Base-by-base conservation (phyloP, 208 protist species). In the Crithidia bombi region DNA sequence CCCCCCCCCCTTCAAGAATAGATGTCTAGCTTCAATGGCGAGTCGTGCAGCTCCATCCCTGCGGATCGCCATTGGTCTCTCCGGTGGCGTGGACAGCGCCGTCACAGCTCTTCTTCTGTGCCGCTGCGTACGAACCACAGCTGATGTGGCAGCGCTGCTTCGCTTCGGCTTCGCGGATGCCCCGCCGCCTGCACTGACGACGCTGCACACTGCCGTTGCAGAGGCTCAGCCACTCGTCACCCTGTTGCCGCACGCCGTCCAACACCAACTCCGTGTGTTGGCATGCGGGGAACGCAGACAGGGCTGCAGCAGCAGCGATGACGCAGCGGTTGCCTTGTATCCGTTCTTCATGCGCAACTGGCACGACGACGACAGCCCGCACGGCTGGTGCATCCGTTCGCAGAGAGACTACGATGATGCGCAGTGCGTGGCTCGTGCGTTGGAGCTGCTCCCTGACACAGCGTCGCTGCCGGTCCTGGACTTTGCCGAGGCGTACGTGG, bases 61-160 rank as follows among this genome's bases (percentile, higher is more conserved):
- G 49, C 75, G 78, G 17, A 73, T 95, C 32, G 90, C 81, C 23
- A 62, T 93, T 38, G 85, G 70, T 11, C 82, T 95, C 33, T 95
- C 90, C 39, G 90, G 90, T 6, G 90, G 90, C 35, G 86, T 93
- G 0, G 90, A 95, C 73, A 95, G 90, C 71, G 78, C 82, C 23
- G 87, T 95, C 14, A 62, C 79, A 15, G 90, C 87, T 2, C 59
- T 91, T 6, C 54, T 95, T 1, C 78, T 93, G 5, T 12, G 35
- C 14, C 87, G 82, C 12, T 95, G 90, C 54, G 84, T 88, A 1
- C 65, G 73, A 67, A 78, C 78, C 28, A 5, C 49, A 50, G 44
- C 14, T 28, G 90, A 95, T 58, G 57, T 95, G 36, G 66, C 73
- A 6, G 83, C 87, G 9, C 70, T 95, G 25, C 69, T 55, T 25